Conservation (phyloP, 148 eudicot species). For the Nepenthes gracilis region DNA sequence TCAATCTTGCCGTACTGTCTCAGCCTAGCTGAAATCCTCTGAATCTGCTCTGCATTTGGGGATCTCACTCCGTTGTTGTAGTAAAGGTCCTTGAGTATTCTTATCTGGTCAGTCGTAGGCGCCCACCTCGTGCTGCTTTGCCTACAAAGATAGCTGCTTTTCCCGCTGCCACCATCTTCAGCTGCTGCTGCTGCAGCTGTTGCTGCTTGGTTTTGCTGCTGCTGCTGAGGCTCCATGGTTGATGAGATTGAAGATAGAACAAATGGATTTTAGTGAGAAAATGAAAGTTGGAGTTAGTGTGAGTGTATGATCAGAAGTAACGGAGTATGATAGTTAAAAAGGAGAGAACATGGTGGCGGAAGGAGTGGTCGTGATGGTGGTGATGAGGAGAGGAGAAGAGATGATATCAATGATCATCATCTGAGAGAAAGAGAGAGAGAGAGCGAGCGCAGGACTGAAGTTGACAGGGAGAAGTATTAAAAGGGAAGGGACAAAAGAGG, state of each 20-base stretch:
- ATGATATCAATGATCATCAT: slow-evolving; percentile 21
- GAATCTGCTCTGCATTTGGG: slow-evolving; percentile 85
- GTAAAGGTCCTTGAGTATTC: slow-evolving; percentile 86
- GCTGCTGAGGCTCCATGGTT: slow-evolving; percentile 44
- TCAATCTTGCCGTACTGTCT: slow-evolving; percentile 97
- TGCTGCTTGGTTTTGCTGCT: slow-evolving; percentile 23
- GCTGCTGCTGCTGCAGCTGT: slow-evolving; percentile 10
- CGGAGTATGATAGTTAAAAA: slow-evolving; percentile 12
- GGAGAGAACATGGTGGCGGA: slow-evolving; percentile 2
- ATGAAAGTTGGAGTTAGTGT: neutral
- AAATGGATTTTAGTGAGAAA: slow-evolving; percentile 3
- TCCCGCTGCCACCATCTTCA: slow-evolving; percentile 14
- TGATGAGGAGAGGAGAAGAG: slow-evolving; percentile 19
- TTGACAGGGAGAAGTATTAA: slow-evolving; percentile 39
- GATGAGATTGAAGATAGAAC: slow-evolving; percentile 4
- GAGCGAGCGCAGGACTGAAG: slow-evolving; percentile 90
- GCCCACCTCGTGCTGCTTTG: slow-evolving; percentile 86
- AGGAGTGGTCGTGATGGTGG: too few species aligned
- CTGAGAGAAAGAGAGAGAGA: slow-evolving; percentile 26
- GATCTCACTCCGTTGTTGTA: slow-evolving; percentile 87
- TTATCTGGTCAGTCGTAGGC: slow-evolving; percentile 91
- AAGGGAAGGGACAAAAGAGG: slow-evolving; percentile 89
- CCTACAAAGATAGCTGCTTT: slow-evolving; percentile 37
- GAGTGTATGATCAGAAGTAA: slow-evolving; percentile 2
- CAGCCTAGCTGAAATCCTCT: slow-evolving; percentile 68